Percentiles rank a stretch among this genome's conserved stretches.
Conservation (phyloP, 2,329 filamentous ascomycete genomes). For the Apiospora kogelbergensis region DNA sequence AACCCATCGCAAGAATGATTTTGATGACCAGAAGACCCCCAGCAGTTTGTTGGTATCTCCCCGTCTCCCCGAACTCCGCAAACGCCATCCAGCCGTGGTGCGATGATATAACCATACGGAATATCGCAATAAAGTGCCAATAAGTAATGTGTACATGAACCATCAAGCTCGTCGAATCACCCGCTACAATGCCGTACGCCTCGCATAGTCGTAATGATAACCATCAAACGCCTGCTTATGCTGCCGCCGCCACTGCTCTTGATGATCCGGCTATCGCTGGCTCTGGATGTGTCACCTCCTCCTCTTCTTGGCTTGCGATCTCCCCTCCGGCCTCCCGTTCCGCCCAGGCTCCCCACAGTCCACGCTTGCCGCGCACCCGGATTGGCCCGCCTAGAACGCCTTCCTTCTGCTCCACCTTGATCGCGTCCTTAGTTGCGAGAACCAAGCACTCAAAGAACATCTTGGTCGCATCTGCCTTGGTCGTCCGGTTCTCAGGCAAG, state of each 20-base stretch:
- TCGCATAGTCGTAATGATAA: constrained; percentile 6
- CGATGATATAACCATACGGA: constrained; percentile 19
- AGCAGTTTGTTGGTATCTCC: constrained; percentile 32
- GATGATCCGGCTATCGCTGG: constrained; percentile 34
- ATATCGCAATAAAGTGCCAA: constrained; percentile 26
- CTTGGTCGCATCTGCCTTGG: constrained; percentile 90
- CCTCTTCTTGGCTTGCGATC: constrained; percentile 52
- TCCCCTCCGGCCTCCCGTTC: constrained; percentile 70
- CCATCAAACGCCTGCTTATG: constrained; percentile 18
- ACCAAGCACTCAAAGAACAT: constrained; percentile 99
- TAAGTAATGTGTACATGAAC: constrained; percentile 34
- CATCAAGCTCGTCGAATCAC: constrained; percentile 22
- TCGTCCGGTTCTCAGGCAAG: constrained; percentile 77
- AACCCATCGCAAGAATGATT: constrained; percentile 19
- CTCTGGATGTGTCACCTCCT: constrained; percentile 36
- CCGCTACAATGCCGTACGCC: constrained; percentile 16
- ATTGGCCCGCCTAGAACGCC: constrained; percentile 75
- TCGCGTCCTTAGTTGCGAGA: constrained; percentile 93
- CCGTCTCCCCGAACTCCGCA: constrained; percentile 27
- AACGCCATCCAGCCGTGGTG: constrained; percentile 26
- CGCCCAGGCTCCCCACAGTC: constrained; percentile 97
- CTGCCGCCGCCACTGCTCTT: constrained; percentile 29
- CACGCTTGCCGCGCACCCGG: constrained; percentile 83
- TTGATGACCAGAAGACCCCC: constrained; percentile 30
- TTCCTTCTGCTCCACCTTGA: constrained; percentile 88